phyloP scores from a whole-genome alignment of 805 yeast species.

The Cyberlindnera lachancei region DNA sequence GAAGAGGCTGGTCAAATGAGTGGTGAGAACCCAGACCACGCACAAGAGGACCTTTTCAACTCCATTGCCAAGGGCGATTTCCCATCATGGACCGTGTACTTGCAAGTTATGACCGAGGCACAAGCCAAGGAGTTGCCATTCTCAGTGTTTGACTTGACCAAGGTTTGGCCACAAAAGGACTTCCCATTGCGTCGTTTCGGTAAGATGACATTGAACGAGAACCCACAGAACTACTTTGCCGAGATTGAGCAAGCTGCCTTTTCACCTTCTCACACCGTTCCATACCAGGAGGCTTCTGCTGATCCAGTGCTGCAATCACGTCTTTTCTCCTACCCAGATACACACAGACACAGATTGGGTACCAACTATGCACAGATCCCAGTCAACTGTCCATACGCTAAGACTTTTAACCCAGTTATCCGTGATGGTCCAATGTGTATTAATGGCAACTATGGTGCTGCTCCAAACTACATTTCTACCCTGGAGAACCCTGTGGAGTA shows the following conservation, averaged over 20 bases:
- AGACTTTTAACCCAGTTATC: constrained; percentile 58
- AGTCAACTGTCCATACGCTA: constrained; percentile 74
- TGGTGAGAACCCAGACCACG: constrained; percentile 77
- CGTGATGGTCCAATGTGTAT: constrained; percentile 78
- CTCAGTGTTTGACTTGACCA: constrained; percentile 84
- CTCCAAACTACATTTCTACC: constrained; percentile 67
- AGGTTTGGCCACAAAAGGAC: constrained; percentile 85
- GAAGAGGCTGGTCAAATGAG: constrained; percentile 64
- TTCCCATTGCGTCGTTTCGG: constrained; percentile 87
- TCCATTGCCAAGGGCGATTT: constrained; percentile 68
- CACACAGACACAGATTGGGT: constrained; percentile 75
- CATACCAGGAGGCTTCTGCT: constrained; percentile 74
- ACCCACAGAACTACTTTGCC: constrained; percentile 82
- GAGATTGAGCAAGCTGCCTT: constrained; percentile 84
- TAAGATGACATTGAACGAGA: constrained; percentile 68
- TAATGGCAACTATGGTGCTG: constrained; percentile 65
- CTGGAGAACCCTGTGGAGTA: constrained; percentile 29
- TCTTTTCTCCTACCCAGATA: constrained; percentile 76
- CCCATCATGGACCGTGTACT: constrained; percentile 81
- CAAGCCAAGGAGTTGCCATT: constrained; percentile 70
- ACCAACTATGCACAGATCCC: constrained; percentile 78
- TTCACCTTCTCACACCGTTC: constrained; percentile 79
- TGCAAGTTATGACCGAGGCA: constrained; percentile 81
- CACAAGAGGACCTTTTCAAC: constrained; percentile 73
- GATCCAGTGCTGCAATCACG: constrained; percentile 82